These are phyloP conservation scores for Rheum nobile DNA, from an alignment of 148 eudicot genomes.

Conservation along the genomic window DNA sequence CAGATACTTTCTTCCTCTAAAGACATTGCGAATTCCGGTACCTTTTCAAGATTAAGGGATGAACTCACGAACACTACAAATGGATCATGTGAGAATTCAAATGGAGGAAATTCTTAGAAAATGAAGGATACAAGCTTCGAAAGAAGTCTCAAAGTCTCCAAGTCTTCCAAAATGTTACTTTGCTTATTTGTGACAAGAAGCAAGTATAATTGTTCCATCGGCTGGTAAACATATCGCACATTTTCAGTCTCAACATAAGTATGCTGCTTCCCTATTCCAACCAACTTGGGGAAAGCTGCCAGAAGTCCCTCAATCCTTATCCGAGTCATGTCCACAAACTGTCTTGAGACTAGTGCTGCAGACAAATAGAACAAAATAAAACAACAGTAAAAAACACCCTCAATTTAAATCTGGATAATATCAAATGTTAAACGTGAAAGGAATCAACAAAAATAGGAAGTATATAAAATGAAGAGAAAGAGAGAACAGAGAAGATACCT, in stretches of 20 bases:
- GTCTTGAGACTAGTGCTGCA: constrained; percentile 94
- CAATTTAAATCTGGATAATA: too few species aligned
- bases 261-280: constrained; percentile 97
- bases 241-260: constrained; percentile 96
- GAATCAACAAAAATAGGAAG: too few species aligned
- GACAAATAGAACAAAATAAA: neutral
- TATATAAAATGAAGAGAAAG: neutral
- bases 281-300: constrained; percentile 94
- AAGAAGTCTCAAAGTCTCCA: constrained; percentile 92
- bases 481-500: neutral
- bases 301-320: constrained; percentile 85
- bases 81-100: neutral
- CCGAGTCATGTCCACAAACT: constrained; percentile 91
- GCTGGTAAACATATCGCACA: constrained; percentile 98
- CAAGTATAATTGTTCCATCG: constrained; percentile 74
- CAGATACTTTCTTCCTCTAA: constrained; percentile 90
- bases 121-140: constrained; percentile 82
- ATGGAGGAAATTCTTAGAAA: neutral
- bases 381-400: neutral
- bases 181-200: constrained; percentile 89
- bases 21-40: constrained; percentile 74
- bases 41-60: constrained; percentile 54
- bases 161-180: constrained; percentile 97
- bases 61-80: constrained; percentile 8
- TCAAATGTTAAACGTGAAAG: too few species aligned